phyloP scores from a whole-genome alignment of 805 yeast species.

The Diddensiella transvaalensis region DNA sequence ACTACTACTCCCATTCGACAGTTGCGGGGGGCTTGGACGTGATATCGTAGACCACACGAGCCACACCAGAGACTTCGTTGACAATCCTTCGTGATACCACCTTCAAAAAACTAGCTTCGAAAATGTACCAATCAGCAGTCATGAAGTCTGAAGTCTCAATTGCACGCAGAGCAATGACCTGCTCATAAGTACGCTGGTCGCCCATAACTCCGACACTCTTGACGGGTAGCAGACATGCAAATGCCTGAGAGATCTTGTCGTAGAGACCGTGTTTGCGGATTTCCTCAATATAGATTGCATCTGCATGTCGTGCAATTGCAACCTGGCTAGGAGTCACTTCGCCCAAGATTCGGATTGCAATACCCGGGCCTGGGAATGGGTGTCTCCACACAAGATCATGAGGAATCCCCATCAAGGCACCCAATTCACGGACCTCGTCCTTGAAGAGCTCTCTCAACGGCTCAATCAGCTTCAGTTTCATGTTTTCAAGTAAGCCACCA shows the following conservation, averaged over 20 bases:
- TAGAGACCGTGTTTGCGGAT: conserved; percentile 90
- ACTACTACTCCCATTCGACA: conserved; percentile 91
- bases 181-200: conserved; percentile 98
- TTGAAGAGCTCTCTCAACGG: conserved; percentile 98
- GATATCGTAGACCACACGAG: conserved; percentile 97
- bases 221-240: conserved; percentile 94
- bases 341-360: conserved; percentile 96
- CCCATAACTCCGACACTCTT: conserved; percentile 99
- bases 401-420: conserved; percentile 91
- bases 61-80: conserved; percentile 98
- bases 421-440: conserved; percentile 97
- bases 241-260: conserved; percentile 92
- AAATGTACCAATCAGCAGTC: conserved; percentile 99
- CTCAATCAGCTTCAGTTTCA: conserved; percentile 97
- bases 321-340: conserved; percentile 93
- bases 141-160: conserved; percentile 96
- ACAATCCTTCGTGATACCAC: conserved; percentile 92
- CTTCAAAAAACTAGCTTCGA: conserved; percentile 89
- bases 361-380: conserved; percentile 99
- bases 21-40: conserved; percentile 99
- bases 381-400: conserved; percentile 99
- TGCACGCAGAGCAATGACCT: conserved; percentile 98
- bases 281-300: conserved; percentile 92
- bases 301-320: conserved; percentile 96
- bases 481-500: conserved; percentile 95